Evolutionary conservation across 2,329 filamentous ascomycete species (phyloP).

Genomic region (Xylaria sp.): DNA sequence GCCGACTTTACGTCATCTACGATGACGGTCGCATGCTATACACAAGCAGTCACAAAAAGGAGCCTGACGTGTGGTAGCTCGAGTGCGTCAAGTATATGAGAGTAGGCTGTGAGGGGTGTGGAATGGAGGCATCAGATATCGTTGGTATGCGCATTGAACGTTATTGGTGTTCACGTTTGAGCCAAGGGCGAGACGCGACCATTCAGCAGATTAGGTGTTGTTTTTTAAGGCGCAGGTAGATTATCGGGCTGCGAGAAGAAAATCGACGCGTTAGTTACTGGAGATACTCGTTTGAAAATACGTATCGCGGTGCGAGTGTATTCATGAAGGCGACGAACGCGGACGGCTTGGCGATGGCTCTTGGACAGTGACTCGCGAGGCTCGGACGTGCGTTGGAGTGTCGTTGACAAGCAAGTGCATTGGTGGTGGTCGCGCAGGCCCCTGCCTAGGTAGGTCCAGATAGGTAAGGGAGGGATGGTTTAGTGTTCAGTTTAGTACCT

Average conservation of each 20-base stretch:
- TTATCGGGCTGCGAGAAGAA: neutral
- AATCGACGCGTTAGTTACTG: conserved; percentile 38
- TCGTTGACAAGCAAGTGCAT: conserved; percentile 15
- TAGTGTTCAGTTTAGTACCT: neutral
- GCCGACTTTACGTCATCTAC: conserved; percentile 39
- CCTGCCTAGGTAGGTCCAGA: neutral
- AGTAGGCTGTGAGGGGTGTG: conserved; percentile 14
- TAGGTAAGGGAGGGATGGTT: too few species aligned
- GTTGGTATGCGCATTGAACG: conserved; percentile 25
- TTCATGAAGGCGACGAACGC: conserved; percentile 19
- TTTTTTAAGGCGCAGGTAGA: neutral
- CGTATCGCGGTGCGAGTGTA: conserved; percentile 2
- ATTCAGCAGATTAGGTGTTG: neutral
- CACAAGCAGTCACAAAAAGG: neutral
- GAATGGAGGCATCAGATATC: conserved; percentile 24
- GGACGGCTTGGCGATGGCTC: conserved; percentile 29
- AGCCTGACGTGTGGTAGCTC: neutral
- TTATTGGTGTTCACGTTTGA: conserved; percentile 2
- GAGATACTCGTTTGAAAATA: conserved; percentile 19
- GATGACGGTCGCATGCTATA: conserved; percentile 33
- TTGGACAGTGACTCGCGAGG: conserved; percentile 30
- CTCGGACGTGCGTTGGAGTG: conserved; percentile 33
- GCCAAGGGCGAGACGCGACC: conserved; percentile 30
- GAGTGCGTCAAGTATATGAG: conserved; percentile 13
- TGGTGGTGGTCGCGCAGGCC: neutral